These are phyloP conservation scores for Trametes punicea DNA, from an alignment of 768 basidiomycete genomes.

Conservation along the genomic window DNA sequence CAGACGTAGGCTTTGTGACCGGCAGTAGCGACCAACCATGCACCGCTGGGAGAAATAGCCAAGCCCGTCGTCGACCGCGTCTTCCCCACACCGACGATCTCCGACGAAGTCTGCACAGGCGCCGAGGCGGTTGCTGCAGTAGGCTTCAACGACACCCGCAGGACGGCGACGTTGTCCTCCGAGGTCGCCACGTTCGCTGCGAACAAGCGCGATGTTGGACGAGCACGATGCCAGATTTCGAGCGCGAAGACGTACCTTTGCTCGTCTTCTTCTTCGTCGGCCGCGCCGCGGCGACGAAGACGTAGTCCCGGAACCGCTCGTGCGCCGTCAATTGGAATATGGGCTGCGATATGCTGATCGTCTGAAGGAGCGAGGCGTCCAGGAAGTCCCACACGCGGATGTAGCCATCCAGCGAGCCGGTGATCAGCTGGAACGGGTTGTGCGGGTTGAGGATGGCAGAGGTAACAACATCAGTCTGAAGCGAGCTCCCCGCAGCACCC, in stretches of 20 bases:
- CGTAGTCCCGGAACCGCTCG: conserved; percentile 57
- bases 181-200: conserved; percentile 15
- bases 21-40: conserved; percentile 72
- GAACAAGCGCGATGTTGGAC: neutral
- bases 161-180: conserved; percentile 57
- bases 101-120: conserved; percentile 43
- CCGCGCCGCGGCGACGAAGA: conserved; percentile 68
- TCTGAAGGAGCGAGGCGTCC: conserved; percentile 75
- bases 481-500: conserved; percentile 33
- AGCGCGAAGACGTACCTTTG: conserved; percentile 24
- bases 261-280: conserved; percentile 42
- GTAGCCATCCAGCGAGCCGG: conserved; percentile 78
- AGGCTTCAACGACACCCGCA: conserved; percentile 60
- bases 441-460: conserved; percentile 74
- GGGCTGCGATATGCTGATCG: conserved; percentile 64
- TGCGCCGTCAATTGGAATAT: conserved; percentile 73
- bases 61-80: conserved; percentile 60
- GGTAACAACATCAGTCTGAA: conserved; percentile 58
- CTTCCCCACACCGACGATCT: conserved; percentile 62
- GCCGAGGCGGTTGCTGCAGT: conserved; percentile 39
- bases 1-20: conserved; percentile 80
- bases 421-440: conserved; percentile 88
- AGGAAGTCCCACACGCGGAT: conserved; percentile 93
- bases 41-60: conserved; percentile 70
- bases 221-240: neutral